Conservation (phyloP, 768 basidiomycete genomes). For the Strobilomyces echinocephalus region DNA sequence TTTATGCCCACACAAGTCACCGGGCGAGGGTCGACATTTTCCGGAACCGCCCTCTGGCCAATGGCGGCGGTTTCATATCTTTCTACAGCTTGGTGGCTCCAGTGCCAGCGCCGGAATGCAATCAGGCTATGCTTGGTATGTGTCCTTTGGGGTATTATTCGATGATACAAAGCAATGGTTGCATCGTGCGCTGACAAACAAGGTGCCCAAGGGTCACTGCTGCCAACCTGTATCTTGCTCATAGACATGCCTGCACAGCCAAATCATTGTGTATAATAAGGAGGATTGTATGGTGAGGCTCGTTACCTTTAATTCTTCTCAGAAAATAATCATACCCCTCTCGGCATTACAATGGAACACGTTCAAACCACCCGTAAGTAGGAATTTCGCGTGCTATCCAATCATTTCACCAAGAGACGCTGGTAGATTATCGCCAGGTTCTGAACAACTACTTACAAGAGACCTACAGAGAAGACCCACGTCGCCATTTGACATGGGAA, state of each 20-base stretch:
- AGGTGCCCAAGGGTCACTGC: conserved; percentile 4
- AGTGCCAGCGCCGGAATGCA: conserved; percentile 2
- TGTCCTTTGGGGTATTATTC: not conserved
- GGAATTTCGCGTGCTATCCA: not conserved
- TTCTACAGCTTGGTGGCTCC: conserved; percentile 25
- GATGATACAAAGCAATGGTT: not conserved
- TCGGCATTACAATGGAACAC: conserved; percentile 4
- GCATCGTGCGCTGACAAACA: not conserved
- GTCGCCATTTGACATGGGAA: conserved; percentile 18
- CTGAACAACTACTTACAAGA: conserved; percentile 23
- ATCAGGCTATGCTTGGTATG: conserved; percentile 1
- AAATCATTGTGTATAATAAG: conserved; percentile 15
- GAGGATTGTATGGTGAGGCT: not conserved
- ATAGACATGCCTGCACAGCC: conserved; percentile 11
- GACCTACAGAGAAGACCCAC: conserved; percentile 11
- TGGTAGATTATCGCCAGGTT: conserved; percentile 18
- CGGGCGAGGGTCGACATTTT: not conserved
- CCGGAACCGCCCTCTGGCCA: no score
- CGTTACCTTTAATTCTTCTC: not conserved
- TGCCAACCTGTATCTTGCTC: conserved; percentile 23
- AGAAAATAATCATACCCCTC: not conserved
- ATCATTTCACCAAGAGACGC: not conserved
- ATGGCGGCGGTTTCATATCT: not conserved
- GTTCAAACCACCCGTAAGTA: conserved; percentile 7
- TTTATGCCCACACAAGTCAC: not conserved